phyloP scores from a whole-genome alignment of 2,329 filamentous ascomycete genomes.

The Boeremia lycopersici region DNA sequence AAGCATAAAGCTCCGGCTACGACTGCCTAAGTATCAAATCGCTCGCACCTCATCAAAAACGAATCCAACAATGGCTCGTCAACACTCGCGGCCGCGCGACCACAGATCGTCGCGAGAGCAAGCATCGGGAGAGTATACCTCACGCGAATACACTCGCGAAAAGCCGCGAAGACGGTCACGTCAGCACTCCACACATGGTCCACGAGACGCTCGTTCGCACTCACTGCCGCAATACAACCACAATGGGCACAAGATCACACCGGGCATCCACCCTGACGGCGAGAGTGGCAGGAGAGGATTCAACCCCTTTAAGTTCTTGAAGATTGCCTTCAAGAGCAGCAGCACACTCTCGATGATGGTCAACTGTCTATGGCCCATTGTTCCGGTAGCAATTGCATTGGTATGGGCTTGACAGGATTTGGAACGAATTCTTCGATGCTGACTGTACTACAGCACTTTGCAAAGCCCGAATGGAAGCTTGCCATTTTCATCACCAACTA shows the following conservation, averaged over 20 bases:
- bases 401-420: constrained; percentile 35
- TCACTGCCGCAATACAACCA: constrained; percentile 50
- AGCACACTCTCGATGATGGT: constrained; percentile 67
- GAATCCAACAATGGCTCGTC: constrained; percentile 23
- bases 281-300: constrained; percentile 73
- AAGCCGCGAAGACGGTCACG: constrained; percentile 27
- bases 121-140: constrained; percentile 15
- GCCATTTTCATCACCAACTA: constrained; percentile 74
- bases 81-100: constrained; percentile 18
- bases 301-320: constrained; percentile 67
- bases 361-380: constrained; percentile 77
- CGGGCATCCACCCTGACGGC: constrained; percentile 58
- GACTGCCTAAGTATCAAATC: background rate
- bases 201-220: constrained; percentile 18
- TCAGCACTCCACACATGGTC: constrained; percentile 16
- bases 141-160: constrained; percentile 32
- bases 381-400: constrained; percentile 73
- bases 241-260: constrained; percentile 52
- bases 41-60: background rate
- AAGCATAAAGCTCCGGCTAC: background rate
- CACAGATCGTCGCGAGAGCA: constrained; percentile 25
- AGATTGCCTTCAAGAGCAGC: constrained; percentile 68
- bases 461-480: constrained; percentile 62
- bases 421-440: background rate
- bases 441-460: constrained; percentile 52